Evolutionary conservation across 2,329 filamentous ascomycete species (phyloP).

Genomic region (Botrytis byssoidea): DNA sequence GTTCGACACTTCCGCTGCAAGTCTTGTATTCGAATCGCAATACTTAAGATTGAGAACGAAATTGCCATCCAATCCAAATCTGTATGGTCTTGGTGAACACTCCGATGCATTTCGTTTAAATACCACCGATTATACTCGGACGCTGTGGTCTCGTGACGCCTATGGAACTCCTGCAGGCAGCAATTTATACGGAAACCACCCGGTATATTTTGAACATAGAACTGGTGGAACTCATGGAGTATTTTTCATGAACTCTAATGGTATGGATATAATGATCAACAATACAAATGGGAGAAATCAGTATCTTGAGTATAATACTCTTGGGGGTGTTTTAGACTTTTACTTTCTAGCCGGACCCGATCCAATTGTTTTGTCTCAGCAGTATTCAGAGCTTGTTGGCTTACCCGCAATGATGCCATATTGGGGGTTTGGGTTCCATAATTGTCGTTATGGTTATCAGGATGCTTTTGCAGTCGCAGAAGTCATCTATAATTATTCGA

Average conservation of each 20-base stretch:
- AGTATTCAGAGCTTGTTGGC: slow-evolving; percentile 58
- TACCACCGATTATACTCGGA: slow-evolving; percentile 60
- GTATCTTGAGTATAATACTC: slow-evolving; percentile 75
- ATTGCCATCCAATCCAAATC: slow-evolving; percentile 56
- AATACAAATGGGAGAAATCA: slow-evolving; percentile 53
- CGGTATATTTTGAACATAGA: slow-evolving; percentile 63
- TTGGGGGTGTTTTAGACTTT: slow-evolving; percentile 74
- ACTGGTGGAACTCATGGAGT: slow-evolving; percentile 59
- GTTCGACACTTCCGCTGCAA: slow-evolving; percentile 59
- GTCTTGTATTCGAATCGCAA: slow-evolving; percentile 62
- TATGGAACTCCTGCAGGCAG: slow-evolving; percentile 53
- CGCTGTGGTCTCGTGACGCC: slow-evolving; percentile 60
- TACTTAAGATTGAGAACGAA: slow-evolving; percentile 61
- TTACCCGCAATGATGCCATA: slow-evolving; percentile 62
- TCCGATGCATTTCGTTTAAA: slow-evolving; percentile 58
- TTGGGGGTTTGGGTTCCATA: slow-evolving; percentile 61
- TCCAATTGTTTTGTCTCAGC: slow-evolving; percentile 56
- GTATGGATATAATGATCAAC: slow-evolving; percentile 75
- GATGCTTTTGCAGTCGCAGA: slow-evolving; percentile 64
- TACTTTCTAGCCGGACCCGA: slow-evolving; percentile 62
- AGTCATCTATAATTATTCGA: slow-evolving; percentile 65
- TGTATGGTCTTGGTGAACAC: slow-evolving; percentile 67
- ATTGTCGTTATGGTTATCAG: slow-evolving; percentile 63
- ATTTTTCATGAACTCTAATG: slow-evolving; percentile 70
- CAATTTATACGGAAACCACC: slow-evolving; percentile 64